These are phyloP conservation scores for Diaporthe aspalathi DNA, from an alignment of 2,329 filamentous ascomycete species.

Conservation along the genomic window DNA sequence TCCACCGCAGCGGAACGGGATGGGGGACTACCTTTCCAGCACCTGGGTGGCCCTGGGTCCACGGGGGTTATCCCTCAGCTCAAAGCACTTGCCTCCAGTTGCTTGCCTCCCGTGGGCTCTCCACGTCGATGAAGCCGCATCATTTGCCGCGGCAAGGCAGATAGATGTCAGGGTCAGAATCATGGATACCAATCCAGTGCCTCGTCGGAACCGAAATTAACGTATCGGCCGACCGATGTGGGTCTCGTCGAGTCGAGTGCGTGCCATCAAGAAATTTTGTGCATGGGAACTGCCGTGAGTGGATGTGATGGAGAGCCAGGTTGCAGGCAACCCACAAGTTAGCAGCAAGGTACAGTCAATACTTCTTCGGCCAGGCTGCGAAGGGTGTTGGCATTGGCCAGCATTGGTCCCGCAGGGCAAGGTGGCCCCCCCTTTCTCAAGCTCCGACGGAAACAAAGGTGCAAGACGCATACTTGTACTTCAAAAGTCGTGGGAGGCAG, in stretches of 20 bases:
- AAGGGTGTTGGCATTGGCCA: not conserved
- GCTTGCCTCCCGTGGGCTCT: not conserved
- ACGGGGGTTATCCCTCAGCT: not conserved
- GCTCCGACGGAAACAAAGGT: not conserved
- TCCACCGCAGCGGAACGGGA: conserved; percentile 9
- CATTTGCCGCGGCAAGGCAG: not conserved
- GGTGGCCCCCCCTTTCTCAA: not conserved
- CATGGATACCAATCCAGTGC: conserved; percentile 23
- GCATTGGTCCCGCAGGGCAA: not conserved
- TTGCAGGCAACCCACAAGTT: conserved; percentile 16
- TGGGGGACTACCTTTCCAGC: not conserved
- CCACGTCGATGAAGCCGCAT: not conserved
- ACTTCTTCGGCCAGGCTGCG: not conserved
- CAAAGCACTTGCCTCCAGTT: conserved; percentile 1
- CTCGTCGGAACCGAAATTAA: conserved; percentile 31
- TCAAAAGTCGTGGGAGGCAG: not conserved
- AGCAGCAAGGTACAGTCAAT: not conserved
- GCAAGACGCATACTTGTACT: not conserved
- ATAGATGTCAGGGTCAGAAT: conserved; percentile 1
- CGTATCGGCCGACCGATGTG: conserved; percentile 30
- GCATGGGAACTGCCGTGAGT: conserved; percentile 34
- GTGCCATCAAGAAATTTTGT: conserved; percentile 31
- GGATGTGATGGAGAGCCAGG: conserved; percentile 22
- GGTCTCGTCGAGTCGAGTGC: conserved; percentile 5
- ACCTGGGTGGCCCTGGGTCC: not conserved